phyloP scores from a whole-genome alignment of 768 basidiomycete genomes.

The Lactarius vividus region DNA sequence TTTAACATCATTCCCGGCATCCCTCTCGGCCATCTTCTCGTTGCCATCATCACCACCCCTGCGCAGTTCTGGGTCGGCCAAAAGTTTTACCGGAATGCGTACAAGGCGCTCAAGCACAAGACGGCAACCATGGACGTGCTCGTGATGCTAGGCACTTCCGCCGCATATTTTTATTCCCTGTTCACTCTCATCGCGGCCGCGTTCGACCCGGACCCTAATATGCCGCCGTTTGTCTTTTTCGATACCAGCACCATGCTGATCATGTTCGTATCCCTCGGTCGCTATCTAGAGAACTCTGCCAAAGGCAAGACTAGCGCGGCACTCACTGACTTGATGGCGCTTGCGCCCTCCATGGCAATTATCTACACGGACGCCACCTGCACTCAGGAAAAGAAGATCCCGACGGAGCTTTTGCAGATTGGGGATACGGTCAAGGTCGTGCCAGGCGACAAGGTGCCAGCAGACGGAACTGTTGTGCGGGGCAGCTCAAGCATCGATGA shows the following conservation, averaged over 20 bases:
- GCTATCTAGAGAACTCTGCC: slow-evolving; percentile 93
- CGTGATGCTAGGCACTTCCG: slow-evolving; percentile 90
- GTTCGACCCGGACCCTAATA: slow-evolving; percentile 61
- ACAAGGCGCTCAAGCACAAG: slow-evolving; percentile 85
- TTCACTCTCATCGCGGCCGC: slow-evolving; percentile 62
- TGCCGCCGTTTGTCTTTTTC: slow-evolving; percentile 88
- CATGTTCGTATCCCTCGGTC: slow-evolving; percentile 93
- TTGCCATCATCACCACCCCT: slow-evolving; percentile 78
- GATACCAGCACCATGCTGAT: slow-evolving; percentile 99
- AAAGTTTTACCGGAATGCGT: slow-evolving; percentile 87
- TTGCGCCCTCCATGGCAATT: slow-evolving; percentile 92
- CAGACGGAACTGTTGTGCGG: slow-evolving; percentile 85
- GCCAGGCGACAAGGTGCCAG: slow-evolving; percentile 94
- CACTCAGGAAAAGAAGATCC: slow-evolving; percentile 82
- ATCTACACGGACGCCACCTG: slow-evolving; percentile 89
- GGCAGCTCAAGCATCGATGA: slow-evolving; percentile 92
- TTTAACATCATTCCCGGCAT: slow-evolving; percentile 59
- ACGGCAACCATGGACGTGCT: slow-evolving; percentile 98
- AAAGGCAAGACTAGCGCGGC: slow-evolving; percentile 98
- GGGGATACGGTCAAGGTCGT: slow-evolving; percentile 92
- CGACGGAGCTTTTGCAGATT: slow-evolving; percentile 93
- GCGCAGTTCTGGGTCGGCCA: slow-evolving; percentile 90
- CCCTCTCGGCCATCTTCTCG: slow-evolving; percentile 78
- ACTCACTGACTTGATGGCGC: slow-evolving; percentile 92
- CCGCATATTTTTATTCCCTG: slow-evolving; percentile 90